Base-by-base conservation (phyloP, 108 stramenopile genomes). In the Conticribra guillardii region DNA sequence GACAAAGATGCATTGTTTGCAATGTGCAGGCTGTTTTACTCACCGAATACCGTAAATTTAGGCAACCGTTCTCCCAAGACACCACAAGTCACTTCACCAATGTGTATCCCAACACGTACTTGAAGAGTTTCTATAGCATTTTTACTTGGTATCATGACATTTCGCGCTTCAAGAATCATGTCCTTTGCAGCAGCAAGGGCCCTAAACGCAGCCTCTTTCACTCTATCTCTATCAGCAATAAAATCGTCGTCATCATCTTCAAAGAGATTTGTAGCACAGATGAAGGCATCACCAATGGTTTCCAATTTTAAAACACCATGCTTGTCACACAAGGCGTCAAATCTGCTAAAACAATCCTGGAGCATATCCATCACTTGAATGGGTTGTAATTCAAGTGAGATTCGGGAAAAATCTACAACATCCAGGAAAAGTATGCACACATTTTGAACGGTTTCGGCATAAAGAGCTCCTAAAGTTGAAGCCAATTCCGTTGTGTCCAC, bases 361-460 rank as follows among this genome's bases (percentile, higher is more conserved):
- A 79, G 48, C 71, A 79, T 73, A 41, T 79, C 45, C 71, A 79
- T 64, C 17, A 79, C 59, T 19, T 79, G 54, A 41, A 73, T 53
- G 15, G 77, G 77, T n/a, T 45, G 16, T 5, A 67, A 32, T 5
- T 29, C 50, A 49, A 65, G 55, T 32, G 64, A 44, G 18, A 79
- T 67, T 54, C 28, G 24, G 37, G 64, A 66, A 60, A 79, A 79
- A 19, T 59, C 64, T 0, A 79, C 77, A 24, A 79, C 73, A 54
- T 72, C 71, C 19, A 48, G 31, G 52, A 72, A 72, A 5, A 72
- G 52, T n/a, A 72, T 72, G 2, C 53, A 54, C 9, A 79, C 77
- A 37, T 79, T 59, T 2, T 66, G 33, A 19, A 72, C 64, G 58
- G 49, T 67, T 54, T 79, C 77, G 8, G 77, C 77, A 32, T 72